These are phyloP conservation scores for Colletotrichum costaricense DNA, from an alignment of 2,329 filamentous ascomycete species.

Conservation along the genomic window DNA sequence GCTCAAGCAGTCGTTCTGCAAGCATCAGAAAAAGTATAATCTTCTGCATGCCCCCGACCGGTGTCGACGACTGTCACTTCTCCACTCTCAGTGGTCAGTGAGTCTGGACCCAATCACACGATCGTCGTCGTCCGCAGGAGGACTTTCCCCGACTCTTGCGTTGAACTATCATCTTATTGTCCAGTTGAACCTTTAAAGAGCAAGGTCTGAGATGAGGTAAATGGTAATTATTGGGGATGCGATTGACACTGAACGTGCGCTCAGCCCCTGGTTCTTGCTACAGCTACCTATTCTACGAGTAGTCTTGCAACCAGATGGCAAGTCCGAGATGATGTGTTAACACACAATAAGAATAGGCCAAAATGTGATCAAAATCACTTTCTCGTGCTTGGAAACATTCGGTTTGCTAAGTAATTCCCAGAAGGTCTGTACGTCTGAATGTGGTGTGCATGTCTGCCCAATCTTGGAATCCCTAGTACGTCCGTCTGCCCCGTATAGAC, in stretches of 20 bases:
- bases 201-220: not conserved
- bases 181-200: not conserved
- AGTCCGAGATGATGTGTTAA: not conserved
- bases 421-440: not conserved
- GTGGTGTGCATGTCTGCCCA: not conserved
- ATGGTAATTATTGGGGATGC: too few relatives aligned
- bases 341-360: not conserved
- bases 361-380: not conserved
- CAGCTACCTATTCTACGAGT: not conserved
- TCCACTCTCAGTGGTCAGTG: conserved; percentile 26
- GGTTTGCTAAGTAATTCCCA: not conserved
- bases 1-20: not conserved
- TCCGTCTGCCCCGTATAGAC: not conserved
- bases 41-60: not conserved
- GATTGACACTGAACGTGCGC: not conserved
- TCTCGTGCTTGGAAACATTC: not conserved
- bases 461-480: not conserved
- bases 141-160: not conserved
- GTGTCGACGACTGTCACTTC: conserved; percentile 24
- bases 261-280: not conserved
- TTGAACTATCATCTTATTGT: not conserved
- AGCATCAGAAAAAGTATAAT: not conserved
- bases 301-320: not conserved
- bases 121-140: not conserved
- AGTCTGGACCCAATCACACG: not conserved